Conservation (phyloP, 225 moss, liverwort and hornwort species). For the Bryum argenteum region DNA sequence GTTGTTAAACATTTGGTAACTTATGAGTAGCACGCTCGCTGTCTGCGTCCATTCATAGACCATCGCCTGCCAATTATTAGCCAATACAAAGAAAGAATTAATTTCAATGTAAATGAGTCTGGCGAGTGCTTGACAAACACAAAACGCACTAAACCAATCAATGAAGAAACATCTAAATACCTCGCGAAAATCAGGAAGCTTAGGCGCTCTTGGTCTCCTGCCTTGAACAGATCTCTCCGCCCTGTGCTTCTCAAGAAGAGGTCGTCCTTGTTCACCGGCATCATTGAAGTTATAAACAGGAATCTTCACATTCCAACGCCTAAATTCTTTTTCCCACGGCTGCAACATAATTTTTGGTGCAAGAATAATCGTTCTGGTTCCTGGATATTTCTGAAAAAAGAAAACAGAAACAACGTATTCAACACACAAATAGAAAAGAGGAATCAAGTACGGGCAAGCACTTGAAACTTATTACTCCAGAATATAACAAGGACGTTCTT, state of each 20-base stretch:
- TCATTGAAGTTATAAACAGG: conserved; percentile 73
- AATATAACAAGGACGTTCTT: too few species aligned
- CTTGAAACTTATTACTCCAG: not conserved
- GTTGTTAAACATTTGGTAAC: conserved; percentile 52
- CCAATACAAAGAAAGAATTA: conserved; percentile 22
- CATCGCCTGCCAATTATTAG: conserved; percentile 43
- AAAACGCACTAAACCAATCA: conserved; percentile 1
- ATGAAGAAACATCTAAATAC: conserved; percentile 32
- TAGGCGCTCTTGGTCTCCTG: conserved; percentile 29
- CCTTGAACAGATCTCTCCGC: conserved; percentile 46
- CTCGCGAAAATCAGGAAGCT: conserved; percentile 40
- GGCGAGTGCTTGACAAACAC: conserved; percentile 14
- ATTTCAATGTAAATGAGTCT: conserved; percentile 1
- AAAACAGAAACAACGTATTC: conserved; percentile 23
- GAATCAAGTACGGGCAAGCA: conserved; percentile 3
- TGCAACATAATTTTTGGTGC: conserved; percentile 96
- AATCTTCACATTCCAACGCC: conserved; percentile 81
- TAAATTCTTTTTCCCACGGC: conserved; percentile 91
- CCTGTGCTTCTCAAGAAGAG: conserved; percentile 60
- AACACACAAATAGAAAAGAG: conserved; percentile 5
- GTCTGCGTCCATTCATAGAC: conserved; percentile 52
- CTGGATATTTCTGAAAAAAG: conserved; percentile 56
- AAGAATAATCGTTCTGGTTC: conserved; percentile 70
- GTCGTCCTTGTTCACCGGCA: conserved; percentile 54
- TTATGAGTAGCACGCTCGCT: conserved; percentile 58